Percentiles rank a stretch among this genome's conserved stretches.
These are phyloP conservation scores for Rhynchospora pubera DNA, from an alignment of 176 grass and related monocot species.

Conservation along the genomic window DNA sequence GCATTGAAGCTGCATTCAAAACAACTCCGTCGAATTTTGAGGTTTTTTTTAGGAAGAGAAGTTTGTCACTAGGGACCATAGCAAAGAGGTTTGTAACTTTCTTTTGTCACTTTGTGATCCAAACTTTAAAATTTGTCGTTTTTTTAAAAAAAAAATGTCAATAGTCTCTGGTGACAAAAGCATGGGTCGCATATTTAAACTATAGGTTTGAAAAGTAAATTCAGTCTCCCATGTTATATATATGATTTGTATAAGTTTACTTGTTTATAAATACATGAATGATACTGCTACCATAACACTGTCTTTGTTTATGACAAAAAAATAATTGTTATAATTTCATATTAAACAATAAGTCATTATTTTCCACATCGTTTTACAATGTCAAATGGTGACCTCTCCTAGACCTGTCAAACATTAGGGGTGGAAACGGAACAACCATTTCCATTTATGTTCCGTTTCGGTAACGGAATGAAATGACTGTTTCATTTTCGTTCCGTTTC, in stretches of 20 bases:
- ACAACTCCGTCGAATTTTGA: constrained; percentile 69
- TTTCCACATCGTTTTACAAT: neutral
- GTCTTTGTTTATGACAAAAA: neutral
- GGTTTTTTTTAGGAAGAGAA: constrained; percentile 99
- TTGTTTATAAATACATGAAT: neutral
- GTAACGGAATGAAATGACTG: no score
- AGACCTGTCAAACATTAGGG: no score
- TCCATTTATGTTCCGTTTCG: no score
- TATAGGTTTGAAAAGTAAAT: no score
- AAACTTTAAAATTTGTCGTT: neutral
- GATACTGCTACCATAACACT: no score
- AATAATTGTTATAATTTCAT: neutral
- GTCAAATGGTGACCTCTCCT: neutral
- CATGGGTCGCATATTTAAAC: no score
- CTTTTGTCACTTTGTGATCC: neutral
- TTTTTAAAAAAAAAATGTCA: neutral
- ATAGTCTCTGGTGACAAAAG: no score
- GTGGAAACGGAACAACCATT: no score
- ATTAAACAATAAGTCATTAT: neutral
- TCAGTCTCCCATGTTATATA: no score
- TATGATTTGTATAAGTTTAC: neutral
- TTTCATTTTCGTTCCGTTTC: no score
- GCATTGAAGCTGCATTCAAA: constrained; percentile 82
- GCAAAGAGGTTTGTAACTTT: constrained; percentile 70
- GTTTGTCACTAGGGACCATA: constrained; percentile 79